Base-by-base conservation (phyloP, 2,329 filamentous ascomycete genomes). In the Graphilbum ipis-grandicollis region DNA sequence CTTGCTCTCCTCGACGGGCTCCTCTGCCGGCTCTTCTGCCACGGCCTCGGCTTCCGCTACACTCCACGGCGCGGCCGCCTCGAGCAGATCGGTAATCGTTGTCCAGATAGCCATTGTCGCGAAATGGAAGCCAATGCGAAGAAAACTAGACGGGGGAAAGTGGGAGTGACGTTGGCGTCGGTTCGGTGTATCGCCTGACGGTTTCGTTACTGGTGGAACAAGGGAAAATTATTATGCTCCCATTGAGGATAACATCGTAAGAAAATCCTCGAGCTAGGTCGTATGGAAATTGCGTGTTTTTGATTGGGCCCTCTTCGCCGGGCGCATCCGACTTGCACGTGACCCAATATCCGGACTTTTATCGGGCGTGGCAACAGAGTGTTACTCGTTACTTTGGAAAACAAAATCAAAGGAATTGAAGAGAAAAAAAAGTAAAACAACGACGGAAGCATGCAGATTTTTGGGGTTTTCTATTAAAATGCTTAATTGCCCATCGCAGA, bases 21-120 rank as follows among this genome's bases (percentile, higher is more conserved):
- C 57, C 48, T 58, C 49, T 54, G 66, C 56, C 66, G 66, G 58
- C 62, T 71, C 38, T 38, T 45, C 62, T 65, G 72, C 62, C 66
- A 73, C 63, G 66, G 72, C 71, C 60, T 78, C 73, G 47, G 73
- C 73, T 56, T 77, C 68, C 47, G 65, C 71, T 47, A 66, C 66
- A 55, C 61, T 63, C 73, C 73, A 78, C 54, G 73, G 73, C 60
- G 66, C 63, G 47, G 68, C 71, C 44, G 71, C 71, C 59, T 75
- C 70, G 52, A 75, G 59, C 53, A 78, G 60, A 54, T 77, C 73
- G 52, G 63, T 65, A 51, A 75, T 65, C 47, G 66, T 59, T 57
- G 76, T 71, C 68, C 71, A 76, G 61, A 77, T 65, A 62, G 70
- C 72, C 73, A 78, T 78, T 57, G 56, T 38, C 18, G 34, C 18